Evolutionary conservation across 257 asterid species (phyloP).

Genomic region (Osmanthus fragrans): DNA sequence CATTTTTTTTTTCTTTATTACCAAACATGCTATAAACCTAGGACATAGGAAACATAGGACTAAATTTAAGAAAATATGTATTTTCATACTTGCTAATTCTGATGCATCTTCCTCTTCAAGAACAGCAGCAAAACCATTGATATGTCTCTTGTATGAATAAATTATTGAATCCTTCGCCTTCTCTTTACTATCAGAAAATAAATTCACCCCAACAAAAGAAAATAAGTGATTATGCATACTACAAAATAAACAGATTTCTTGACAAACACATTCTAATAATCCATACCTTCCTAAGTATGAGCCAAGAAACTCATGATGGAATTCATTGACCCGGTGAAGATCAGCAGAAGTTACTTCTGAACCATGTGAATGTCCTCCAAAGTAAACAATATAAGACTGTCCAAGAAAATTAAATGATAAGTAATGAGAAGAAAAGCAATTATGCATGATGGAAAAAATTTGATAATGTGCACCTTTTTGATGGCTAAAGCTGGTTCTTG

Average conservation of each 20-base stretch:
- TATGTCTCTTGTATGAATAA: slow-evolving; percentile 41
- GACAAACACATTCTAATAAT: background rate
- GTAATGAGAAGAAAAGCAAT: background rate
- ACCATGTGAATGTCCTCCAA: slow-evolving; percentile 52
- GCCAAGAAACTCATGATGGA: slow-evolving; percentile 39
- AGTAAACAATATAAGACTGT: slow-evolving; percentile 46
- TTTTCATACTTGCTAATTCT: slow-evolving; percentile 28
- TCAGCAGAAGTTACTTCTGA: slow-evolving; percentile 22
- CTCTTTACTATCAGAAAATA: slow-evolving; percentile 20
- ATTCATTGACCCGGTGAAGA: slow-evolving; percentile 30
- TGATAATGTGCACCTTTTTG: slow-evolving; percentile 21
- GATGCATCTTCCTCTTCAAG: slow-evolving; percentile 43
- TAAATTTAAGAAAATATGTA: background rate
- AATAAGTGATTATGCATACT: background rate
- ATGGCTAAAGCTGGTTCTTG: slow-evolving; percentile 26
- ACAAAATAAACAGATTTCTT: background rate
- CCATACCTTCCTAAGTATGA: slow-evolving; percentile 46
- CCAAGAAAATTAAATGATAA: background rate
- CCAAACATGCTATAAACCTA: background rate
- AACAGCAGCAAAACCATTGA: slow-evolving; percentile 53
- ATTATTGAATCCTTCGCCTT: slow-evolving; percentile 41
- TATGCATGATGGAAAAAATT: too few relatives aligned
- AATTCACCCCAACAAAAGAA: background rate
- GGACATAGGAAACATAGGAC: background rate
- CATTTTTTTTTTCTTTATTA: background rate